Percentiles rank a stretch among this genome's conserved stretches.
These are phyloP conservation scores for Phytopythium chamaehyphon DNA, from an alignment of 352 stramenopile species.

Conservation along the genomic window DNA sequence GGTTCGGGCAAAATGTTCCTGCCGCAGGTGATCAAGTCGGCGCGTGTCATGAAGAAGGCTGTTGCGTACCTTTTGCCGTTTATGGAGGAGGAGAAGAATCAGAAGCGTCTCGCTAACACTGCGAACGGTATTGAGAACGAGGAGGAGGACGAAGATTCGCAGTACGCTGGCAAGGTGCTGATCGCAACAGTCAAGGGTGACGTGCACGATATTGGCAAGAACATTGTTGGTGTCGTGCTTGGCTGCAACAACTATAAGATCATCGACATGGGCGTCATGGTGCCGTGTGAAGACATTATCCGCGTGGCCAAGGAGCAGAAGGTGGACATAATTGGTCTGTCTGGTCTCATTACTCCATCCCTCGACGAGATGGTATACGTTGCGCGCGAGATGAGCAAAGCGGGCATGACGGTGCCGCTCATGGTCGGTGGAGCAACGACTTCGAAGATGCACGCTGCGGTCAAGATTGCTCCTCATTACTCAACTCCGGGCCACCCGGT, in stretches of 20 bases:
- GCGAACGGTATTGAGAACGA: conserved; percentile 83
- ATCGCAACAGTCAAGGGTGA: conserved; percentile 99
- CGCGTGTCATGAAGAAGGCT: conserved; percentile 98
- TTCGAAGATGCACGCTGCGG: conserved; percentile 97
- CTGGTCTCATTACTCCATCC: conserved; percentile 96
- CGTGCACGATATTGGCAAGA: conserved; percentile 99
- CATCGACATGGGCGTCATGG: conserved; percentile 97
- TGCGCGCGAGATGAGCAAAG: conserved; percentile 94
- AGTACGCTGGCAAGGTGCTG: conserved; percentile 91
- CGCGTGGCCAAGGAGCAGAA: conserved; percentile 69
- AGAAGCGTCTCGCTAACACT: conserved; percentile 66
- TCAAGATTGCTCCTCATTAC: conserved; percentile 97
- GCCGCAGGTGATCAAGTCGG: conserved; percentile 98
- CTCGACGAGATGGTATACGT: conserved; percentile 98
- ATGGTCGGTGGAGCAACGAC: conserved; percentile 97
- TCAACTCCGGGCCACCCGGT: conserved; percentile 93
- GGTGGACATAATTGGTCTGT: conserved; percentile 96
- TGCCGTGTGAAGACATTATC: conserved; percentile 86
- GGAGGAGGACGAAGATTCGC: conserved; percentile 74
- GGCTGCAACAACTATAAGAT: conserved; percentile 99
- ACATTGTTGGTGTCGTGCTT: conserved; percentile 98
- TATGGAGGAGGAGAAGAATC: conserved; percentile 97
- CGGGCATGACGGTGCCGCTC: conserved; percentile 91
- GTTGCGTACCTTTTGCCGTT: conserved; percentile 97
- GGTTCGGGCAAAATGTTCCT: conserved; percentile 98